Evolutionary conservation across 495 filamentous ascomycete genomes (phyloP), one percentile per base, ranked within the genome.

Genomic region (Darksidea phi): DNA sequence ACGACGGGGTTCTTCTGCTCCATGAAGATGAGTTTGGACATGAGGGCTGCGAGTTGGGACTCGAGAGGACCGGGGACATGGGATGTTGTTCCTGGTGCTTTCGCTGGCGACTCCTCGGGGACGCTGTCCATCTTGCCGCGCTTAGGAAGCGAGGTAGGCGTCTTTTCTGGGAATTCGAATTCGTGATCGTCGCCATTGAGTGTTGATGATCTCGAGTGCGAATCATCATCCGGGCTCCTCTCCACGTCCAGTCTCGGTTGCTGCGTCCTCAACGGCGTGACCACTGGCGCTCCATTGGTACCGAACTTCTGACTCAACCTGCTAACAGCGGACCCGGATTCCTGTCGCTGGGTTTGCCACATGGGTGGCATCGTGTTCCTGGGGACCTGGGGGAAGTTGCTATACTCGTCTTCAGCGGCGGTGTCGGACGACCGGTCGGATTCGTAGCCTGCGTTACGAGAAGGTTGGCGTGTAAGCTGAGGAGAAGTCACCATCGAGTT

Each of bases 81-180:
- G 23, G 48, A 48, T 11, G 60, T 23, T 17, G 50, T 36, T 1
- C 25, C 41, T 17, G 41, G 41, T 43, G 38, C 34, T 17, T 45
- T 28, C 11, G 41, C 38, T 15, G 49, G 23, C 23, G 52, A 50
- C 20, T 45, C 25, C 15, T 21, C 36, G 23, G 66, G 38, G 13
- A 54, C 6, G 3, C 34, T 50, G 15, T 25, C 17, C 24, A 55
- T 54, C 45, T 54, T 61, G 28, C 3, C 18, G 41, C 18, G 41
- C 43, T 36, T 62, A 1, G 56, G 59, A 15, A 54, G 38, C 13
- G 50, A 54, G 7, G 67, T 70, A 0, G 67, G 67, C 12, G 67
- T 70, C 50, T 70, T 70, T 48, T 70, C 64, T 26, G 67, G 67
- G 34, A 48, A 64, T 6, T 70, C 60, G 46, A 61, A 64, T n/a